Evolutionary conservation across 1,139 yeast species (phyloP).

Genomic region (Waltiozyma sp.): DNA sequence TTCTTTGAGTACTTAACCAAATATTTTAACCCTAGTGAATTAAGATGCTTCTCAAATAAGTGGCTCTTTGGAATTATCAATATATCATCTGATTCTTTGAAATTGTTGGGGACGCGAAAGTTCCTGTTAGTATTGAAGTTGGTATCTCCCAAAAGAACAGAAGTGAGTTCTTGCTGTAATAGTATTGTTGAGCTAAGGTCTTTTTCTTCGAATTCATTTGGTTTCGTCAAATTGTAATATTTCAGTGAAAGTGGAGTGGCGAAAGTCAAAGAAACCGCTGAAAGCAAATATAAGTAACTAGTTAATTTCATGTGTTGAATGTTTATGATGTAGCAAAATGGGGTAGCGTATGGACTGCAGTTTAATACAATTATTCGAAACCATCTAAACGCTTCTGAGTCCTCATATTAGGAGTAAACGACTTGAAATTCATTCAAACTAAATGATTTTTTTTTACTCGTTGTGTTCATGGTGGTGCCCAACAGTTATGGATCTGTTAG

Average conservation of each 20-base stretch:
- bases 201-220: background rate
- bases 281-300: background rate
- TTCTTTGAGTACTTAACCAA: constrained; percentile 10
- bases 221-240: no score
- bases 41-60: constrained; percentile 10
- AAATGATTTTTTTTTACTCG: no score
- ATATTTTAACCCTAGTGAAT: constrained; percentile 12
- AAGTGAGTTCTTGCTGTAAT: background rate
- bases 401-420: no score
- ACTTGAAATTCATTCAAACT: no score
- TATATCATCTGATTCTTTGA: constrained; percentile 6
- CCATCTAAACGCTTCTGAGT: no score
- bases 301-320: background rate
- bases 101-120: background rate
- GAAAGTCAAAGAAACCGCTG: background rate
- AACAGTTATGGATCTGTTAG: no score
- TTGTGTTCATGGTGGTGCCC: no score
- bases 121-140: background rate
- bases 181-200: background rate
- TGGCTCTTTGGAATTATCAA: constrained; percentile 12
- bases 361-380: no score
- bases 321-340: background rate
- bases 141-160: background rate
- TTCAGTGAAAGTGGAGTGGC: background rate
- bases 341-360: background rate